Base-by-base conservation (phyloP, 2,329 filamentous ascomycete genomes). In the Xylogone sp. region DNA sequence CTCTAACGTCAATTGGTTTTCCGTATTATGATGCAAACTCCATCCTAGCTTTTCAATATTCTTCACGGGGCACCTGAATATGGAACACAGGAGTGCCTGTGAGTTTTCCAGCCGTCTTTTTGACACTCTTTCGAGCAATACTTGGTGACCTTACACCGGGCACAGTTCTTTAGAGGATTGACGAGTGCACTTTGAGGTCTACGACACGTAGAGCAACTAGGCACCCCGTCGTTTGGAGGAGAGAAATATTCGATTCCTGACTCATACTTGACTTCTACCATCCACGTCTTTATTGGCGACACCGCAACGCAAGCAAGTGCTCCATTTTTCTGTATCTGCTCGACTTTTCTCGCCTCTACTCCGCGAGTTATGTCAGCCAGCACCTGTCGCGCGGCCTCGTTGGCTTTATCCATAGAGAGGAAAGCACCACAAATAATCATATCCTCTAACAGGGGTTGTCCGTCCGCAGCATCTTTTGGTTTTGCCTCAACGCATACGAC, bases 101-200 rank as follows among this genome's bases (percentile, higher is more conserved):
- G 58, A 9, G 13, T 47, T 31, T 54, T 52, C 62, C 62, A 63
- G 27, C 64, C 50, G 19, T 42, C 48, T 50, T 52, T 55, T 42
- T 65, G 61, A 43, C 62, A 65, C 42, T 55, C 49, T 18, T 39
- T 50, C 2, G 60, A 62, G 53, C 60, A 65, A 29, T 65, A 63
- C 44, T 51, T 46, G 2, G 51, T 47, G 24, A 56, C 56, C 45
- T 52, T 56, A 50, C 62, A 66, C 43, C 57, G 57, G 20, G 46
- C 27, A 43, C 61, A 65, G 4, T 48, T 53, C 45, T 56, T 60
- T 16, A 59, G 45, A 8, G 55, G 50, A 13, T 7, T 31, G 27
- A 31, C 8, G 13, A 31, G 13, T 31, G 27, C 13, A 31, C 27
- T 31, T 31, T 31, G 27, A 31, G 27, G 27, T 31, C 27, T 7